A percentile compares a stretch with the other conserved stretches of the same genome.
These are phyloP conservation scores for Aspergillus alliaceus DNA, from an alignment of 2,329 filamentous ascomycete genomes.

Conservation along the genomic window DNA sequence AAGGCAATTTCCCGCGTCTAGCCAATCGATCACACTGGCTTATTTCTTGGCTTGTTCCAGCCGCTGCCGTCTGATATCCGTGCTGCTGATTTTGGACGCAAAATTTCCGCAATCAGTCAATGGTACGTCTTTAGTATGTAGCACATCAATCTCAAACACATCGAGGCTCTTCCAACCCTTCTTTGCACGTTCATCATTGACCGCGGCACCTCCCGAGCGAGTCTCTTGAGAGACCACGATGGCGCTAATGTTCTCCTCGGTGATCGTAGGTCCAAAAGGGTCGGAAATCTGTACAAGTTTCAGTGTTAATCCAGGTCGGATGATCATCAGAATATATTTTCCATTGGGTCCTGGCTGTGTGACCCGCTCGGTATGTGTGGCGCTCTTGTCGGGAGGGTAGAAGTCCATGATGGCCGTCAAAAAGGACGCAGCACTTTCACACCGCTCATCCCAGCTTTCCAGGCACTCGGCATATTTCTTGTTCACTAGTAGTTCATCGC, in stretches of 20 bases:
- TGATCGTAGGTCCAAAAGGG: constrained; percentile 86
- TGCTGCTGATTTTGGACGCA: constrained; percentile 86
- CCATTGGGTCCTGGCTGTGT: constrained; percentile 40
- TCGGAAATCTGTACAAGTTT: constrained; percentile 85
- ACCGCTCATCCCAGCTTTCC: constrained; percentile 76
- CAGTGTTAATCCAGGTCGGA: constrained; percentile 65
- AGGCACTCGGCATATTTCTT: constrained; percentile 84
- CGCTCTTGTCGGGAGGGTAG: constrained; percentile 48
- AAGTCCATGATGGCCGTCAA: constrained; percentile 62
- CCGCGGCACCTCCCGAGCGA: constrained; percentile 74
- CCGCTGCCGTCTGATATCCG: constrained; percentile 67
- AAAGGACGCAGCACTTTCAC: constrained; percentile 69
- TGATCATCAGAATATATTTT: constrained; percentile 42
- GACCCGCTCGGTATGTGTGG: constrained; percentile 31
- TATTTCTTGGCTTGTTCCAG: constrained; percentile 38
- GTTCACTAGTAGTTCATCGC: constrained; percentile 78
- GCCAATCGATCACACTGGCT: constrained; percentile 7
- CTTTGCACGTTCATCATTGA: constrained; percentile 78
- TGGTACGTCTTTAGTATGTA: constrained; percentile 66
- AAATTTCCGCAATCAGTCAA: constrained; percentile 59
- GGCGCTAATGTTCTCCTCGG: constrained; percentile 72
- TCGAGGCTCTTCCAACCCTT: constrained; percentile 75
- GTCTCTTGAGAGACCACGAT: constrained; percentile 90
- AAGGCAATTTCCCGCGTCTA: constrained; percentile 4
- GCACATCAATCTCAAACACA: constrained; percentile 85